Base-by-base conservation (phyloP, 495 filamentous ascomycete species). In the Penicillium atrosanguineum region DNA sequence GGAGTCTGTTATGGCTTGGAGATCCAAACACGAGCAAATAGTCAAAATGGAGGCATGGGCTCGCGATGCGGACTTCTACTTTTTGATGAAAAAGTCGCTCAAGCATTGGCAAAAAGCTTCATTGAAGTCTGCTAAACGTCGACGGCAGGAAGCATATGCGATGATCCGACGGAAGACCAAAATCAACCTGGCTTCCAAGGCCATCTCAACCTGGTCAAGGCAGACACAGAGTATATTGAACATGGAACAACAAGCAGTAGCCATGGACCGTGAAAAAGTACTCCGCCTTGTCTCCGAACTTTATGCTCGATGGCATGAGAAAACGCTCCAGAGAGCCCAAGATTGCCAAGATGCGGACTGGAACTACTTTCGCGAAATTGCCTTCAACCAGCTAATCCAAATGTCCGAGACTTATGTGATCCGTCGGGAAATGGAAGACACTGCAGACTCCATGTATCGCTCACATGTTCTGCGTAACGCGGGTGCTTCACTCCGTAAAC, bases 71-170 rank as follows among this genome's bases (percentile, higher is more conserved):
- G 56, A 70, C 9, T 87, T 82, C 46, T 90, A 85, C 56, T 82
- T 87, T 51, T 49, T 78, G 20, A 71, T 78, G 28, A 82, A 74
- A 15, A 75, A 72, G 52, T 63, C 68, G n/a, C 51, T 86, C 21
- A 83, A 80, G 48, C 53, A 53, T 23, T 89, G 84, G 86, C 75
- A 74, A 44, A 65, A 68, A 42, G 78, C 81, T 14, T 74, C 74
- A 7, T 55, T 75, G 28, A 69, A 78, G 41, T 73, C 79, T 7
- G 71, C 77, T 26, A 78, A 80, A 50, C 72, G 77, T 48, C 81
- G 80, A 41, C 76, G 82, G 8, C 79, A 82, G 44, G 76, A 82
- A 20, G 78, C 83, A 8, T 89, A 90, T 69, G 71, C 75, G 0
- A 74, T 76, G 41, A 65, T 86, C 20, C 72, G 87, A 41, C 70